These are phyloP conservation scores for Phytophthora macrochlamydospora DNA, from an alignment of 352 stramenopile species.

Conservation along the genomic window DNA sequence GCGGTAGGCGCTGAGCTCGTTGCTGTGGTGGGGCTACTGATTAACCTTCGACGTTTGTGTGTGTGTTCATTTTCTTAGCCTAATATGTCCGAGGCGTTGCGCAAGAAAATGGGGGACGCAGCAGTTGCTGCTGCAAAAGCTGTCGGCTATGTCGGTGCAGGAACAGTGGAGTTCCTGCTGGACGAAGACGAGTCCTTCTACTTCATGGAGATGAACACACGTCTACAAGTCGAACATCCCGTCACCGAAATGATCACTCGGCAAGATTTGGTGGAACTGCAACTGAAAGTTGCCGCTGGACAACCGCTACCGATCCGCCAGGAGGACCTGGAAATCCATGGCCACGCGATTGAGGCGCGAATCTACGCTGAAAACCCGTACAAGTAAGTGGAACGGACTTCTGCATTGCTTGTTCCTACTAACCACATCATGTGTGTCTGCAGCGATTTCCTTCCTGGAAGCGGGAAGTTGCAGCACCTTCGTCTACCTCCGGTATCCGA, in stretches of 20 bases:
- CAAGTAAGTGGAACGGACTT: slow-evolving; percentile 51
- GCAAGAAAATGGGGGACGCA: slow-evolving; percentile 89
- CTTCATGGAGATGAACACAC: slow-evolving; percentile 98
- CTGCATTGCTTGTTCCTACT: slow-evolving; percentile 3
- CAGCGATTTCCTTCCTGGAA: slow-evolving; percentile 91
- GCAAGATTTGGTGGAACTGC: slow-evolving; percentile 93
- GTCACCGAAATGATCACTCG: slow-evolving; percentile 93
- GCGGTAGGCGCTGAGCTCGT: slow-evolving; percentile 55
- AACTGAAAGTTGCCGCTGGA: slow-evolving; percentile 93
- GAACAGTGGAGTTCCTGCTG: slow-evolving; percentile 94
- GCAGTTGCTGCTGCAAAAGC: slow-evolving; percentile 89
- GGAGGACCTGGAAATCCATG: slow-evolving; percentile 85
- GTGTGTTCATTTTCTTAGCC: slow-evolving; percentile 35
- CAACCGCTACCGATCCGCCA: slow-evolving; percentile 90
- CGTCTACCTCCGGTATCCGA: slow-evolving; percentile 72
- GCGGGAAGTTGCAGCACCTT: slow-evolving; percentile 85
- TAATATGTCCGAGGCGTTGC: slow-evolving; percentile 78
- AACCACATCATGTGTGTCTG: neutral
- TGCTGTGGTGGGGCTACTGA: neutral
- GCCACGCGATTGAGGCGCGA: slow-evolving; percentile 93
- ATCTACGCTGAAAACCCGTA: slow-evolving; percentile 96
- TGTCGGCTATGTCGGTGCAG: slow-evolving; percentile 92
- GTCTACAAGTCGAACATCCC: slow-evolving; percentile 94
- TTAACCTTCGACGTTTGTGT: neutral
- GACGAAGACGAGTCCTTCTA: slow-evolving; percentile 93